Base-by-base conservation (phyloP, 768 basidiomycete species). In the Stropharia rugosoannulata region DNA sequence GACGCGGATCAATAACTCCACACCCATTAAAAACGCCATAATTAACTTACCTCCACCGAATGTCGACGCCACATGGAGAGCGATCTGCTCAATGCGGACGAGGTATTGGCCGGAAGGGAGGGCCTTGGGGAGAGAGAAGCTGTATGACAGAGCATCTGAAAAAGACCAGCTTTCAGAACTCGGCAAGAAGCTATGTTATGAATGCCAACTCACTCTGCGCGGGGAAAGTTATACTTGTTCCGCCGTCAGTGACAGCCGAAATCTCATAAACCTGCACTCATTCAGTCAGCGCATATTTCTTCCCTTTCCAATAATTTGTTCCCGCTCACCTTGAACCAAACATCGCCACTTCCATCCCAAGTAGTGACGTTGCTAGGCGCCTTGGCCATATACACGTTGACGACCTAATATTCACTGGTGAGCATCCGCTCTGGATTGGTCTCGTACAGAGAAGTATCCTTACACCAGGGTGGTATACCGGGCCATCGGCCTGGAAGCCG, bases 251-350 rank as follows among this genome's bases (percentile, higher is more conserved):
- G 43, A 73, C 68, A 1, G 79, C 76, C 5, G 69, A 64, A 56
- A 80, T 73, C 64, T 81, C 59, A 55, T 46, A 60, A 11, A 62
- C 58, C 56, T 61, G n/a, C 22, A 49, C 32, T n/a, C n/a, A 22
- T 22, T 10, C 5, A 43, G 10, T 22, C 18, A 43, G 10, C 16
- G 13, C 5, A 19, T 42, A 9, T 43, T 5, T 32, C 29, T 10
- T 7, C 29, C 29, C 29, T 32, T 32, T 32, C 29, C 29, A 7
- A 7, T 32, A 10, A 32, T 7, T 32, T 7, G 22, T 32, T 32
- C 29, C 5, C 9, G 29, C 73, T 13, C 43, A 71, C 76, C 63
- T 77, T 77, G 41, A 80, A 80, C 80, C 80, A 80, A 10, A 79
- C 78, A 10, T 62, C 51, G 56, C 80, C 80, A 55, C 72, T 70